Evolutionary conservation across 495 filamentous ascomycete species (phyloP).

Genomic region (Aspergillus baeticus): DNA sequence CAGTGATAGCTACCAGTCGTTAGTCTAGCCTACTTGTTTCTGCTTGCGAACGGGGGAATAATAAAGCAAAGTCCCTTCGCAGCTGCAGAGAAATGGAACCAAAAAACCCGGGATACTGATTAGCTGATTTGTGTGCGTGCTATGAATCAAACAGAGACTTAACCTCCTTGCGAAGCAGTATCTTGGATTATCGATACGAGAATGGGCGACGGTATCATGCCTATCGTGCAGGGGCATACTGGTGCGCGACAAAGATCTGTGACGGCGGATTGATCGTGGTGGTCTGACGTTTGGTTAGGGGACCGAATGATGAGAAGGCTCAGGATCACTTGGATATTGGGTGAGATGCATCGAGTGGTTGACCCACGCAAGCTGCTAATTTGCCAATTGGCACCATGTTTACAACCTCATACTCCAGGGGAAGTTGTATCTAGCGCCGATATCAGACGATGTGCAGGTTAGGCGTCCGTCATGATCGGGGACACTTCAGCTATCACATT

Average conservation of each 20-base stretch:
- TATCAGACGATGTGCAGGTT: background rate
- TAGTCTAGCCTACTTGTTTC: background rate
- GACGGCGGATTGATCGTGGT: too few species aligned
- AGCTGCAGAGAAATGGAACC: too few species aligned
- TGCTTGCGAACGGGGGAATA: too few species aligned
- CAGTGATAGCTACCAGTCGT: slow-evolving; percentile 10
- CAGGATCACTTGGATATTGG: slow-evolving; percentile 15
- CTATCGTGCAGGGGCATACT: slow-evolving; percentile 60
- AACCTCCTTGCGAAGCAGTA: slow-evolving; percentile 26
- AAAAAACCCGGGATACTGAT: too few species aligned
- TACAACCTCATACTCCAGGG: slow-evolving; percentile 10
- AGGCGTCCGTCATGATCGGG: too few species aligned
- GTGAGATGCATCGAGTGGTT: background rate
- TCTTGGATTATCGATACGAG: slow-evolving; percentile 42
- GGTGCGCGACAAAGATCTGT: too few species aligned
- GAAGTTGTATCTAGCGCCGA: slow-evolving; percentile 10
- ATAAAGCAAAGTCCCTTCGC: too few species aligned
- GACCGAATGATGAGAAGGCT: slow-evolving; percentile 13
- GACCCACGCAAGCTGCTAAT: background rate
- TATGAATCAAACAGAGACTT: slow-evolving; percentile 9
- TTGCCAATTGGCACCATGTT: slow-evolving; percentile 5
- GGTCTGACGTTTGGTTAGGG: slow-evolving; percentile 4
- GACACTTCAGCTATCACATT: too few species aligned
- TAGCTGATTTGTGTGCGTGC: background rate
- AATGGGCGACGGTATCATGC: slow-evolving; percentile 67